These are phyloP conservation scores for Suhomyces xylopsoci DNA, from an alignment of 805 yeast genomes.

Conservation along the genomic window DNA sequence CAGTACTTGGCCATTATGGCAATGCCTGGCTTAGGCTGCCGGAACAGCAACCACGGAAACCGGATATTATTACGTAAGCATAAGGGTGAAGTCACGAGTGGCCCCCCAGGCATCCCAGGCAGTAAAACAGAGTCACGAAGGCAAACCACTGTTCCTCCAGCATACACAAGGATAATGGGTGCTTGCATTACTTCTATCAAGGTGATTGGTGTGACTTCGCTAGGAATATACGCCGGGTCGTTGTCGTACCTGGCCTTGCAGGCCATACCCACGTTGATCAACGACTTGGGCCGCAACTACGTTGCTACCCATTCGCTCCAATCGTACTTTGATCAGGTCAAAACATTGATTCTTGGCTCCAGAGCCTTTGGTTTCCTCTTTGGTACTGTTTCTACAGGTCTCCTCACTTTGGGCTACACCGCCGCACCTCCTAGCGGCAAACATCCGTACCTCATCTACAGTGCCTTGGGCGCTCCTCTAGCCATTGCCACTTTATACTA, in stretches of 20 bases:
- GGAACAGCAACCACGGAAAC: not conserved
- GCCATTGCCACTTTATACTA: slow-evolving; percentile 26
- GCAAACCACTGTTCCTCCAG: not conserved
- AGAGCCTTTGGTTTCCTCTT: slow-evolving; percentile 27
- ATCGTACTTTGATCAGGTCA: slow-evolving; percentile 16
- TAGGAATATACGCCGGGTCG: slow-evolving; percentile 62
- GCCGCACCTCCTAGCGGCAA: slow-evolving; percentile 53
- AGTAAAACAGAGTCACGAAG: not conserved
- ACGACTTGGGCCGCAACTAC: slow-evolving; percentile 21
- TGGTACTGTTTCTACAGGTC: slow-evolving; percentile 48
- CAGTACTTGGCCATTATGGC: not conserved
- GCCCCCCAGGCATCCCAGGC: not conserved
- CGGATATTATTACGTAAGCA: not conserved
- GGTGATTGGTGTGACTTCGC: slow-evolving; percentile 59
- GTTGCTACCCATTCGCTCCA: slow-evolving; percentile 3
- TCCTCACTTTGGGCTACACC: slow-evolving; percentile 54
- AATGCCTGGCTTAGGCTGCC: not conserved
- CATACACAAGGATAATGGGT: slow-evolving; percentile 14
- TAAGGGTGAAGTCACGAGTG: slow-evolving; percentile 1
- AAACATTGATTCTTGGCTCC: slow-evolving; percentile 18
- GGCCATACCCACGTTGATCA: slow-evolving; percentile 27
- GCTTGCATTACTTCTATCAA: slow-evolving; percentile 47
- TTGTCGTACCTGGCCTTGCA: slow-evolving; percentile 40
- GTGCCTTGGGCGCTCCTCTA: slow-evolving; percentile 52
- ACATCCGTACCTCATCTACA: slow-evolving; percentile 73